Evolutionary conservation across 139 green algal species (phyloP), one percentile per base, ranked within the genome.

Genomic region (Mesotaenium endlicherianum): DNA sequence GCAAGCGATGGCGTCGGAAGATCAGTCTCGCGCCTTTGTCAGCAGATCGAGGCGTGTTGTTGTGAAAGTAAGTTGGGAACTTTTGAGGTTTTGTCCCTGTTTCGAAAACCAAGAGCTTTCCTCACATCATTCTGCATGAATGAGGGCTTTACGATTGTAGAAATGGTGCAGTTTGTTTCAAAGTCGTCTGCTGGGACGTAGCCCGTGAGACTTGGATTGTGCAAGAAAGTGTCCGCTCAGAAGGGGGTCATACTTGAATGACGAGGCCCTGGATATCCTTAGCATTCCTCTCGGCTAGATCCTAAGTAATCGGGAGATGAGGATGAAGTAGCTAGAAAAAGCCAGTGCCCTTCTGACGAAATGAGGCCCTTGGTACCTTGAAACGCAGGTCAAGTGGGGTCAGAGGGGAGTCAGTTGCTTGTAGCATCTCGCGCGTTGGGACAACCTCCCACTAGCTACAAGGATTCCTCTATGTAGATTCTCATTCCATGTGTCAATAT

Each of bases 11-110:
- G 60, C 60, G 60, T 8, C 60, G 8, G 41, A 36, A 6, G 70
- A 78, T 31, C 70, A 49, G 38, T 78, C 70, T 34, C 70, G 70
- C 14, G 70, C 70, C 31, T 78, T 78, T 6, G 41, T 78, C 70
- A 53, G 4, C 14, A 4, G 34, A 4, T n/a, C 70, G 16, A n/a
- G 70, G 5, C 70, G 70, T 5, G 49, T 78, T 6, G 20, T 78
- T 6, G 70, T 78, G 5, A 78, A 78, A 31, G 70, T 78, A n/a
- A 49, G 38, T 6, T 49, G 20, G 50, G 20, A 64, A 20, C 20
- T 64, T 64, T 64, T 64, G 26, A 26, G 50, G 50, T 64, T 64
- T 64, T 20, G 50, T 64, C 26, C 20, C 50, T 26, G 50, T 64
- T 64, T 34, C 20, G 60, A 11, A 5, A n/a, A 72, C 8, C 60